phyloP scores from a whole-genome alignment of 2,329 filamentous ascomycete genomes.

The Chlorencoelia australis region DNA sequence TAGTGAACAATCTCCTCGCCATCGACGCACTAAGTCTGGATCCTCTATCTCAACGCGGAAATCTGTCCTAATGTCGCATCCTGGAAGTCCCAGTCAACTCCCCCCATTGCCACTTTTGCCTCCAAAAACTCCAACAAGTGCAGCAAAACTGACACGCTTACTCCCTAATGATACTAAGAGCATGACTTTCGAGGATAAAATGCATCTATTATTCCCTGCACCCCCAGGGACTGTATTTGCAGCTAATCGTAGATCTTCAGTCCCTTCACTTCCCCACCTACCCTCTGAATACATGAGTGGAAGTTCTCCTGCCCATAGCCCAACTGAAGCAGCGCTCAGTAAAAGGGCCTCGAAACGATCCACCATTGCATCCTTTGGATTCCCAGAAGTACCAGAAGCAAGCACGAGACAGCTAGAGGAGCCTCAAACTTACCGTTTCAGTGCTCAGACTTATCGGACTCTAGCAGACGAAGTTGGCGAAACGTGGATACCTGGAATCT shows the following conservation, averaged over 20 bases:
- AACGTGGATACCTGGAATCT: constrained; percentile 32
- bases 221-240: constrained; percentile 24
- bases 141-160: constrained; percentile 30
- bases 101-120: constrained; percentile 40
- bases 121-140: constrained; percentile 32
- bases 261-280: constrained; percentile 35
- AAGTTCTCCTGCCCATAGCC: constrained; percentile 12
- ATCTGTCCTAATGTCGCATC: constrained; percentile 34
- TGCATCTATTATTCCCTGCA: constrained; percentile 39
- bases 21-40: constrained; percentile 39
- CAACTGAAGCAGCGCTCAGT: constrained; percentile 19
- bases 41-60: constrained; percentile 37
- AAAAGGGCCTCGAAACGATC: constrained; percentile 20
- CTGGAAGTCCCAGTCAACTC: constrained; percentile 39
- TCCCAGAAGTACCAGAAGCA: constrained; percentile 6
- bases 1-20: constrained; percentile 32
- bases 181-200: constrained; percentile 50
- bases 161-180: constrained; percentile 44
- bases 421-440: constrained; percentile 20
- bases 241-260: constrained; percentile 30
- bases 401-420: constrained; percentile 1
- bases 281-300: constrained; percentile 21
- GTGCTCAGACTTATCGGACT: constrained; percentile 26
- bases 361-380: constrained; percentile 19
- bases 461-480: constrained; percentile 29